Percentiles rank a stretch among this genome's conserved stretches.
Conservation (phyloP, 108 stramenopile species). For the Phaeodactylum tricornutum region DNA sequence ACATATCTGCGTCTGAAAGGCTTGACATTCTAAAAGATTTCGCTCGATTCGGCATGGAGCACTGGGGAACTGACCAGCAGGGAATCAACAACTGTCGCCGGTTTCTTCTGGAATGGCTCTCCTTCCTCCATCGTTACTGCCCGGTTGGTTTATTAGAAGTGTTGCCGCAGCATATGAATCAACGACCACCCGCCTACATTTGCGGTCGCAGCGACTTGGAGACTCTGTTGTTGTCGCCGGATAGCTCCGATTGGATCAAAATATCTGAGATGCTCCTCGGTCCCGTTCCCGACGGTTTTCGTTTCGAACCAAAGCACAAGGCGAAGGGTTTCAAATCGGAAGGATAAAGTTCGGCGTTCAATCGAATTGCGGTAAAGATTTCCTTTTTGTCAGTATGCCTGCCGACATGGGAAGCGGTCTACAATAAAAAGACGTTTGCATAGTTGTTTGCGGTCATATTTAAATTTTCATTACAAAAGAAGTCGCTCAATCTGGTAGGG, state of each 20-base stretch:
- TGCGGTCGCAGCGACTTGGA: constrained; percentile 41
- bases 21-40: constrained; percentile 92
- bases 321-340: constrained; percentile 49
- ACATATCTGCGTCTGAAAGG: constrained; percentile 89
- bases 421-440: too few species aligned
- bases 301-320: constrained; percentile 91
- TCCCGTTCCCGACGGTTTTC: constrained; percentile 84
- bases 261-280: constrained; percentile 95
- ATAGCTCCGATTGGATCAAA: constrained; percentile 90
- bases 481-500: constrained; percentile 1
- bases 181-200: constrained; percentile 77
- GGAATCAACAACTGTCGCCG: constrained; percentile 92
- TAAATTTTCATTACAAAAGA: constrained; percentile 1
- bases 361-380: too few species aligned
- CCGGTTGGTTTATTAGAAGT: constrained; percentile 85
- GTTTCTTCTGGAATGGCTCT: constrained; percentile 96
- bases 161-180: constrained; percentile 90
- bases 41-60: constrained; percentile 87
- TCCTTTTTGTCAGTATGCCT: too few species aligned
- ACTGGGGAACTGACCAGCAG: constrained; percentile 95
- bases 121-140: constrained; percentile 91
- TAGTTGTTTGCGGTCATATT: too few species aligned
- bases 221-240: constrained; percentile 37
- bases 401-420: too few species aligned
- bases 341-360: constrained; percentile 1